Evolutionary conservation across 1,139 yeast species (phyloP).

Genomic region (Pichia kudriavzevii): DNA sequence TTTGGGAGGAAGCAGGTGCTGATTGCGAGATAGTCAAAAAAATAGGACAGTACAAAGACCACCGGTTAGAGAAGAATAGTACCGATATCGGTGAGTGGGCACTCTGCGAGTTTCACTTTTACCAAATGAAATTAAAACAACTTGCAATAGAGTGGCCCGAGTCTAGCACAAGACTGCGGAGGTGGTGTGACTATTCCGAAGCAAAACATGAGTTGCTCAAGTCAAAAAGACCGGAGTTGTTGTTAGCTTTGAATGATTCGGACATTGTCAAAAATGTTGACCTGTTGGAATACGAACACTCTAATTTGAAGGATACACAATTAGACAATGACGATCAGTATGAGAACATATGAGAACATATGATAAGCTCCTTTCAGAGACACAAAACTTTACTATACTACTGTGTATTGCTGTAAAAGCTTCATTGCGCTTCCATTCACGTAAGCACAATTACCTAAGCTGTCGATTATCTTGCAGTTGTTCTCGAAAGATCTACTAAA

Average conservation of each 20-base stretch:
- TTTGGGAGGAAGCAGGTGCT: conserved; percentile 98
- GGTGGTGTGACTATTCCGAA: conserved; percentile 71
- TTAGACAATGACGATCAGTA: conserved; percentile 26
- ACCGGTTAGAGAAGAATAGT: too few relatives aligned
- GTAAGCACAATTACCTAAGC: not conserved
- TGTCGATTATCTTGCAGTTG: conserved; percentile 4
- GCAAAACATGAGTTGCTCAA: conserved; percentile 57
- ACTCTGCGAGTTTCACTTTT: conserved; percentile 76
- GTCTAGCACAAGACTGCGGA: conserved; percentile 44
- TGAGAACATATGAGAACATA: conserved; percentile 2
- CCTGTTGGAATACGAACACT: conserved; percentile 19
- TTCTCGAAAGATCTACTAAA: conserved; percentile 6
- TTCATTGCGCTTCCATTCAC: conserved; percentile 7
- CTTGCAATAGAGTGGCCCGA: conserved; percentile 75
- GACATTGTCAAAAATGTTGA: conserved; percentile 31
- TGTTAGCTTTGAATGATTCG: conserved; percentile 56
- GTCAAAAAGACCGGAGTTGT: conserved; percentile 62
- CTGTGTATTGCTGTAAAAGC: conserved; percentile 5
- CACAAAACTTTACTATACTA: too few relatives aligned
- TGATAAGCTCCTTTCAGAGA: too few relatives aligned
- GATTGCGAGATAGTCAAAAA: conserved; percentile 49
- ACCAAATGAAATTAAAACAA: conserved; percentile 56
- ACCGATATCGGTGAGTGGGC: conserved; percentile 49
- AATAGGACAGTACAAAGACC: too few relatives aligned
- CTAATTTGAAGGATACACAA: conserved; percentile 21